Base-by-base conservation (phyloP, 1,284 basidiomycete genomes). In the Apiotrichum porosum region DNA sequence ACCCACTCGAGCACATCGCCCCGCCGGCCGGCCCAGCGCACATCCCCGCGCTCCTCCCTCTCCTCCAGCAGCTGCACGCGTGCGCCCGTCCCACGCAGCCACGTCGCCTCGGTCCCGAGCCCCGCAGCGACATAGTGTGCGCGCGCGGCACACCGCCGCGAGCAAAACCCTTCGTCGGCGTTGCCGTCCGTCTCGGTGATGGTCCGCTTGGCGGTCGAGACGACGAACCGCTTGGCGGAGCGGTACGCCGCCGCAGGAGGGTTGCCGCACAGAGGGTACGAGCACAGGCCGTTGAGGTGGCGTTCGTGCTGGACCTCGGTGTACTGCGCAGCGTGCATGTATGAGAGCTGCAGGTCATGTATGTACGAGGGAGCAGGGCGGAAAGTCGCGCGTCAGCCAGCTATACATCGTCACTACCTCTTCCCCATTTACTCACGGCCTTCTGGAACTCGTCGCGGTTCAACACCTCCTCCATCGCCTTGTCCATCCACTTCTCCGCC, bases 251-350 rank as follows among this genome's bases (percentile, higher is more conserved):
- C 53, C 0, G 39, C 15, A 0, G 68, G 68, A 2, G 50, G 42
- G 24, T 65, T 63, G 3, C 52, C 23, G 39, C 68, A 70, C 5
- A 58, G 40, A 1, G 66, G 59, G 41, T 70, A 70, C 2, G 62
- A 63, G 53, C 68, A 70, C 17, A 64, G 48, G 3, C 41, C 37
- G 52, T 66, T 67, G 6, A 70, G 57, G 40, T 70, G 68, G 5
- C 68, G 60, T 44, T 70, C 68, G 43, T 67, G 65, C 23, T 45
- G 47, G 10, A 63, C 57, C 44, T 65, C 60, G 41, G 38, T 47
- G 47, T 68, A 70, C 39, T 66, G 60, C 12, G 49, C 33, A 0
- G 46, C 40, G 44, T 61, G 57, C 36, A 61, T 43, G 44, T 57
- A 58, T 0, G 44, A 32, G 39, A 53, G 51, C 57, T 58, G 49